These are phyloP conservation scores for Mortierella sp. DNA, from an alignment of 371 early-diverging fungal species.

Conservation along the genomic window DNA sequence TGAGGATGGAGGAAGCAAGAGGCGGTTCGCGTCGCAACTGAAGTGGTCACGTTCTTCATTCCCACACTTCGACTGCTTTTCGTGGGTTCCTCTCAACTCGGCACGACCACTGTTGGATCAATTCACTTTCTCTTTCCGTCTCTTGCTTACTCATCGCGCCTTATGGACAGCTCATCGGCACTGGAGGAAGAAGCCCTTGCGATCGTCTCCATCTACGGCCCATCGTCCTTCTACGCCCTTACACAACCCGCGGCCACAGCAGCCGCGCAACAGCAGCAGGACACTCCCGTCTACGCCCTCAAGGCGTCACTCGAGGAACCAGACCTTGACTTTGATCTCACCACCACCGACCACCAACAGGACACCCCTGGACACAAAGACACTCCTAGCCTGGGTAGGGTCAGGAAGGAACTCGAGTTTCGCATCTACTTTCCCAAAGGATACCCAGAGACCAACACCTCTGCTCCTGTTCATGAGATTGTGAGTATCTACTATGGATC, in stretches of 20 bases:
- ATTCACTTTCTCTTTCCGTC: neutral
- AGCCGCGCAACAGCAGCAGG: neutral
- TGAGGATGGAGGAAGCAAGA: too few species aligned
- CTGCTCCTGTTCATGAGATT: slow-evolving; percentile 76
- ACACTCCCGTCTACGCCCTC: slow-evolving; percentile 33
- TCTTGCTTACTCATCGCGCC: neutral
- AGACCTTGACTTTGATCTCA: slow-evolving; percentile 47
- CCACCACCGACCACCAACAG: neutral
- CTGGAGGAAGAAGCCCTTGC: slow-evolving; percentile 55
- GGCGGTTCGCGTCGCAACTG: too few species aligned
- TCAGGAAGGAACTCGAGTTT: slow-evolving; percentile 51
- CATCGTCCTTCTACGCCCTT: slow-evolving; percentile 40
- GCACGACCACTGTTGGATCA: neutral
- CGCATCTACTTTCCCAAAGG: slow-evolving; percentile 71
- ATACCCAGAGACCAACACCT: slow-evolving; percentile 67
- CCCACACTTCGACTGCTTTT: too few species aligned
- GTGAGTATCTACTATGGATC: slow-evolving; percentile 72
- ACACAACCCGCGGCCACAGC: neutral
- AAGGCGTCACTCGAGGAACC: slow-evolving; percentile 52
- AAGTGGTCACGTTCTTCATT: too few species aligned
- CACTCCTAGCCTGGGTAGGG: neutral
- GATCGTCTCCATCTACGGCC: slow-evolving; percentile 56
- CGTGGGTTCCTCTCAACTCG: too few species aligned
- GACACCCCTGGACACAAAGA: neutral
- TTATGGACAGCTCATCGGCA: slow-evolving; percentile 32